phyloP scores from a whole-genome alignment of 768 basidiomycete genomes.

The Mycena latifolia region DNA sequence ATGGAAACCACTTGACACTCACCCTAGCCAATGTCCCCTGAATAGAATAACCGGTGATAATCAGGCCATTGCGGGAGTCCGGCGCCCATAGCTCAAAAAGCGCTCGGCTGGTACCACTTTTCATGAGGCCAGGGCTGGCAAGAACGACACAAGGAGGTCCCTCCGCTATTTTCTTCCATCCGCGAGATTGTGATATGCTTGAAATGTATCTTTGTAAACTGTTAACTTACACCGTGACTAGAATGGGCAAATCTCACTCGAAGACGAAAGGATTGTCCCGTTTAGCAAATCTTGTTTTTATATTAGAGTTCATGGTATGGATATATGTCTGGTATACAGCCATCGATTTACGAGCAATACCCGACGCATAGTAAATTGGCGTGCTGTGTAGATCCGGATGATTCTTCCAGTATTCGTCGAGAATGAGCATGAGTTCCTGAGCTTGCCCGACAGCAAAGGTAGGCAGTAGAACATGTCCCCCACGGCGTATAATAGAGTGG shows the following conservation, averaged over 20 bases:
- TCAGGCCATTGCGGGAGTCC: slow-evolving; percentile 94
- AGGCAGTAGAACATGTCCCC: slow-evolving; percentile 94
- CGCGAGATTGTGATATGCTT: slow-evolving; percentile 85
- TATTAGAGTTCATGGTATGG: slow-evolving; percentile 97
- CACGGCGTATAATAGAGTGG: slow-evolving; percentile 90
- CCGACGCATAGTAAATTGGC: slow-evolving; percentile 97
- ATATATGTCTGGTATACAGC: slow-evolving; percentile 98
- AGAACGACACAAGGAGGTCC: slow-evolving; percentile 97
- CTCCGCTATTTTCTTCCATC: slow-evolving; percentile 94
- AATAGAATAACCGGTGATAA: slow-evolving; percentile 96
- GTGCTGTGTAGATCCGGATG: slow-evolving; percentile 96
- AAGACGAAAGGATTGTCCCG: slow-evolving; percentile 99
- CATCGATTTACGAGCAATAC: slow-evolving; percentile 97
- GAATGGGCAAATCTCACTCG: slow-evolving; percentile 70
- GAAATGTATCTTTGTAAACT: slow-evolving; percentile 75
- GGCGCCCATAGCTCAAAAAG: slow-evolving; percentile 97
- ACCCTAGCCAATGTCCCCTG: slow-evolving; percentile 99
- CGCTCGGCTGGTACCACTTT: slow-evolving; percentile 92
- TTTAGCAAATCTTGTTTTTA: slow-evolving; percentile 91
- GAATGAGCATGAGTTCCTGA: slow-evolving; percentile 92
- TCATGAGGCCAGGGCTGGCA: slow-evolving; percentile 95
- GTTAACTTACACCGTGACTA: neutral
- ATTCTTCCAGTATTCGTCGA: slow-evolving; percentile 98
- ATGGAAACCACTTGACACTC: slow-evolving; percentile 62
- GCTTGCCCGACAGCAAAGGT: slow-evolving; percentile 96